Evolutionary conservation across 176 grass and related monocot species (phyloP).

Genomic region (Melocanna baccifera): DNA sequence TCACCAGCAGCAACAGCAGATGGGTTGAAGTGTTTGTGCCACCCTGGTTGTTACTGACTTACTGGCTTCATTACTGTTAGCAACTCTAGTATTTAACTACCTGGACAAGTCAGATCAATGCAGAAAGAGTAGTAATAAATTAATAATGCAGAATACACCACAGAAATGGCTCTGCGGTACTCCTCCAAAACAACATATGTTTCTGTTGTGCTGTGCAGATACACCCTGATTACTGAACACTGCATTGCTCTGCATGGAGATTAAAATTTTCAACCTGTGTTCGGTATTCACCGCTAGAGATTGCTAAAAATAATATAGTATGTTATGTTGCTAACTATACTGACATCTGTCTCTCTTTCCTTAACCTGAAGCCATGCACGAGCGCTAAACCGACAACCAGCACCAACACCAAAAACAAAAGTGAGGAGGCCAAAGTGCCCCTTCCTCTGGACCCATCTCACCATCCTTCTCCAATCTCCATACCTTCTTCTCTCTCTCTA

Average conservation of each 20-base stretch:
- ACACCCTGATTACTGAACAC: neutral
- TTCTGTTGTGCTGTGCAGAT: neutral
- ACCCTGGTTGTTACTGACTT: neutral
- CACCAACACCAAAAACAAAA: conserved; percentile 44
- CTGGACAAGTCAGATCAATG: neutral
- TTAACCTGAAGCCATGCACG: conserved; percentile 72
- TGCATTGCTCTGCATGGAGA: neutral
- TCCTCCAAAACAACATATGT: neutral
- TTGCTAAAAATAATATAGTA: neutral
- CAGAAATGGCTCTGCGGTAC: neutral
- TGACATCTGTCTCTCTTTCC: conserved; percentile 19
- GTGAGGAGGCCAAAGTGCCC: conserved; percentile 29
- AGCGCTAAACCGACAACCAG: conserved; percentile 42
- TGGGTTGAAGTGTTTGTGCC: neutral
- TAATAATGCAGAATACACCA: neutral
- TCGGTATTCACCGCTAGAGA: neutral
- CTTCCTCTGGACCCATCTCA: conserved; percentile 2
- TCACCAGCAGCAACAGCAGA: neutral
- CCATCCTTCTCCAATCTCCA: neutral
- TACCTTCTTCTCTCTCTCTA: neutral
- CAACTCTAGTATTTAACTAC: neutral
- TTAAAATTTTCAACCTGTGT: neutral
- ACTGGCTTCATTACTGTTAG: neutral
- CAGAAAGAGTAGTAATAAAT: neutral
- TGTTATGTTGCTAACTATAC: neutral